Evolutionary conservation across 2,329 filamentous ascomycete genomes (phyloP).

Genomic region (Aureobasidium mangrovei): DNA sequence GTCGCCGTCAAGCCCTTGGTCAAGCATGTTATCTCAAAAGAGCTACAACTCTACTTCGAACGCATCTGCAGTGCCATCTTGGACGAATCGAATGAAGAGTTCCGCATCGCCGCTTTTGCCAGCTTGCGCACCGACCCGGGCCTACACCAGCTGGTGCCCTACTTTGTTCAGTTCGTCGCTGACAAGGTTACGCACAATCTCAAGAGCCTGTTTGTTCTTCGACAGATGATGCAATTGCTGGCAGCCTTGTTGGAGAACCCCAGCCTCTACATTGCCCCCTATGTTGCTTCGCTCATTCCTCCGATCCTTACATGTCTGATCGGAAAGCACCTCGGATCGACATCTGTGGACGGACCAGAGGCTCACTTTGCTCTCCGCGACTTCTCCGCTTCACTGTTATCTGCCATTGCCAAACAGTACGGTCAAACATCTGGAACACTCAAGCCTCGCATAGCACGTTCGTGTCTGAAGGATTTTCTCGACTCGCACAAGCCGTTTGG

Average conservation of each 20-base stretch:
- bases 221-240: constrained; percentile 86
- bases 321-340: constrained; percentile 65
- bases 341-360: constrained; percentile 37
- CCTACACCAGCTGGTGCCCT: constrained; percentile 88
- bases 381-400: constrained; percentile 72
- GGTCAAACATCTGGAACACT: constrained; percentile 71
- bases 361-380: constrained; percentile 75
- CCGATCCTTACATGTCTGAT: constrained; percentile 87
- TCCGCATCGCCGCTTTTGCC: constrained; percentile 75
- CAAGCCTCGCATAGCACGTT: constrained; percentile 81
- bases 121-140: constrained; percentile 84
- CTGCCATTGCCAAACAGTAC: constrained; percentile 72
- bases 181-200: constrained; percentile 93
- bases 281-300: constrained; percentile 64
- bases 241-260: constrained; percentile 77
- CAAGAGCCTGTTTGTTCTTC: constrained; percentile 79
- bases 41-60: constrained; percentile 93
- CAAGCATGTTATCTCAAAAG: constrained; percentile 92
- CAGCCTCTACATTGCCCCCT: constrained; percentile 65
- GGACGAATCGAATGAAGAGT: constrained; percentile 78
- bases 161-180: constrained; percentile 91
- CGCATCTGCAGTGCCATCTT: constrained; percentile 85
- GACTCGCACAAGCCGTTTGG: constrained; percentile 75
- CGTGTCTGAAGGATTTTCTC: constrained; percentile 84
- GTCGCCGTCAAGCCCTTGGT: constrained; percentile 80